Percentiles rank a stretch among this genome's conserved stretches.
phyloP scores from a whole-genome alignment of 371 early-diverging fungal genomes.

The Lichtheimia corymbifera region DNA sequence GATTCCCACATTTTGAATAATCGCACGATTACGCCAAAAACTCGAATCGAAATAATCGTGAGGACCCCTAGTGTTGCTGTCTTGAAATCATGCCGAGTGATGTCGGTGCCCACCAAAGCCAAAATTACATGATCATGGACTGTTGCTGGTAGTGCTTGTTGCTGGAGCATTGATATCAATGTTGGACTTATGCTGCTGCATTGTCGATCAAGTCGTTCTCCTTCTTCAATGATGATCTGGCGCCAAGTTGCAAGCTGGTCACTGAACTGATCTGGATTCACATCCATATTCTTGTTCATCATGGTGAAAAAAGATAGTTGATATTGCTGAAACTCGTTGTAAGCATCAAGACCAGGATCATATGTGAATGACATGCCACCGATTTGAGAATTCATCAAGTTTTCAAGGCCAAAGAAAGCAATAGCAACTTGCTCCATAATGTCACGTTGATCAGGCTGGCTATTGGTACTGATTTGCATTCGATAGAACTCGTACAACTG shows the following conservation, averaged over 20 bases:
- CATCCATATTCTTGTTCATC: not conserved
- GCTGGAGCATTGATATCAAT: not conserved
- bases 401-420: slow-evolving; percentile 5
- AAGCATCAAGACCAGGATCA: not conserved
- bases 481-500: too few relatives aligned
- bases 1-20: too few relatives aligned
- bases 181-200: not conserved
- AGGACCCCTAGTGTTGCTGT: too few relatives aligned
- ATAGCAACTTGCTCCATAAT: too few relatives aligned
- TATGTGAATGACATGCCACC: not conserved
- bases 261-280: not conserved
- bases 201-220: not conserved
- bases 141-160: not conserved
- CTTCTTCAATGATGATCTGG: not conserved
- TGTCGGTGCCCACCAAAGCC: slow-evolving; percentile 3
- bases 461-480: too few relatives aligned
- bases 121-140: not conserved
- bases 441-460: too few relatives aligned
- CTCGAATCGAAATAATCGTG: too few relatives aligned
- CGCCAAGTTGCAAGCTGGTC: too few relatives aligned
- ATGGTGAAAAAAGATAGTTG: not conserved
- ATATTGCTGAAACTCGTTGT: not conserved
- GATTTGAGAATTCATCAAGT: slow-evolving; percentile 1
- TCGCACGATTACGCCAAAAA: too few relatives aligned
- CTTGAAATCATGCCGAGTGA: not conserved